Percentiles rank a stretch among this genome's conserved stretches.
Conservation (phyloP, 2,329 filamentous ascomycete species). For the Hypoxylon sp. region DNA sequence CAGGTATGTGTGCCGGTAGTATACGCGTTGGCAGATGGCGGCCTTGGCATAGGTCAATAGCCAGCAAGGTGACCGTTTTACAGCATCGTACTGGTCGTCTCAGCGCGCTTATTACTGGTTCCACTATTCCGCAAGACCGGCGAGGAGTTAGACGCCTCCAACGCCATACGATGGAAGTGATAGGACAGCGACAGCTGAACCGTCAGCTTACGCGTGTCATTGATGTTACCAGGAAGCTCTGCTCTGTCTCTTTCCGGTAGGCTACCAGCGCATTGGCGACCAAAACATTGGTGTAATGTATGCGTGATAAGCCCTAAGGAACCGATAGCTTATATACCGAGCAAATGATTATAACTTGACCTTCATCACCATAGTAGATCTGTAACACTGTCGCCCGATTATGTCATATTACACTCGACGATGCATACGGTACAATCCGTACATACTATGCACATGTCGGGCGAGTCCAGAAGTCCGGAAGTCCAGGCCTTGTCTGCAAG, state of each 20-base stretch:
- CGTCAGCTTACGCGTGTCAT: slow-evolving; percentile 30
- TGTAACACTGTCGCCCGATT: too few species aligned
- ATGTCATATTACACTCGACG: too few species aligned
- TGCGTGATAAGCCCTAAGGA: too few species aligned
- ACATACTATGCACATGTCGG: too few species aligned
- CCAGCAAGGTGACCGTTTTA: slow-evolving; percentile 3
- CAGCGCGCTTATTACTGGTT: slow-evolving; percentile 21
- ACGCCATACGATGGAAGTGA: slow-evolving; percentile 9
- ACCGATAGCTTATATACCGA: too few species aligned
- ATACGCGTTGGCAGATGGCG: neutral
- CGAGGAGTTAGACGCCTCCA: slow-evolving; percentile 8
- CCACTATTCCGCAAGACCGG: neutral
- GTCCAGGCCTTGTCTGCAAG: neutral
- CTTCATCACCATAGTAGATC: too few species aligned
- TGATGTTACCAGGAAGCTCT: slow-evolving; percentile 6
- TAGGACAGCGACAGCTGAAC: slow-evolving; percentile 3
- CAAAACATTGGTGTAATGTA: too few species aligned
- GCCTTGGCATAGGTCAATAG: neutral
- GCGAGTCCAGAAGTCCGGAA: too few species aligned
- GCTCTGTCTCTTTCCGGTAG: slow-evolving; percentile 4
- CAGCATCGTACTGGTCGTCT: neutral
- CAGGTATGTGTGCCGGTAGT: too few species aligned
- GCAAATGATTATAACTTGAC: too few species aligned
- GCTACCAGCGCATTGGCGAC: neutral
- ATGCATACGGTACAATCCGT: too few species aligned